Percentiles rank a stretch among this genome's conserved stretches.
phyloP scores from a whole-genome alignment of 345 rosid species.

The Euphorbia lathyris region DNA sequence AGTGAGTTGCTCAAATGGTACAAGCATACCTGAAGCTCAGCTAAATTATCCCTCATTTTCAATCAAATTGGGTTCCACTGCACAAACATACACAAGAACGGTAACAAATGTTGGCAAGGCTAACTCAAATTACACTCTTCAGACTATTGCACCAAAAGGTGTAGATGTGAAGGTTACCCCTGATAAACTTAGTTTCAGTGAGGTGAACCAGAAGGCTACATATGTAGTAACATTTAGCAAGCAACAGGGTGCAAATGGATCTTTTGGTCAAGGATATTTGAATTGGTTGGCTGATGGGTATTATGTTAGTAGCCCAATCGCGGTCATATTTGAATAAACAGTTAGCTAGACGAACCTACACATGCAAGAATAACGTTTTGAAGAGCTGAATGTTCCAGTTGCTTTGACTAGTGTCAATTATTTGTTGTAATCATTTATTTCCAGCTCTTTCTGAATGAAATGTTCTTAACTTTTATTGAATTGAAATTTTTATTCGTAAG shows the following conservation, averaged over 20 bases:
- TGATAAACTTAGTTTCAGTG: not conserved
- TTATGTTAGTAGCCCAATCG: constrained; percentile 16
- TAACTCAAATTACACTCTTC: constrained; percentile 7
- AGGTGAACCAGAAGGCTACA: constrained; percentile 12
- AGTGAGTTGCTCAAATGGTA: constrained; percentile 12
- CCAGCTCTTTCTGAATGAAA: no score
- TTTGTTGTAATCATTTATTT: no score
- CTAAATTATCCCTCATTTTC: constrained; percentile 22
- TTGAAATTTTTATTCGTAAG: no score
- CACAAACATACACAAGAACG: constrained; percentile 18
- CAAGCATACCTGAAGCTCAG: constrained; percentile 23
- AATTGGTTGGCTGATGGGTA: constrained; percentile 8
- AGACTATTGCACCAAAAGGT: not conserved
- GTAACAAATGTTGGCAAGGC: constrained; percentile 14
- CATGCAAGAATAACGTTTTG: not conserved
- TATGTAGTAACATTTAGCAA: constrained; percentile 20
- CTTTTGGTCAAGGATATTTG: constrained; percentile 20
- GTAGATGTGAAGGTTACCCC: constrained; percentile 16
- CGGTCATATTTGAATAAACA: constrained; percentile 10
- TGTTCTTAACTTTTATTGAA: no score
- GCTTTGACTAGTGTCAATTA: no score
- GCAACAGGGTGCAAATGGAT: not conserved
- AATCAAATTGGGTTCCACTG: constrained; percentile 6
- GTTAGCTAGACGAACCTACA: not conserved
- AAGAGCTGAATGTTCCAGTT: not conserved